Base-by-base conservation (phyloP, 1,284 basidiomycete species). In the Tetrapyrgos nigripes region DNA sequence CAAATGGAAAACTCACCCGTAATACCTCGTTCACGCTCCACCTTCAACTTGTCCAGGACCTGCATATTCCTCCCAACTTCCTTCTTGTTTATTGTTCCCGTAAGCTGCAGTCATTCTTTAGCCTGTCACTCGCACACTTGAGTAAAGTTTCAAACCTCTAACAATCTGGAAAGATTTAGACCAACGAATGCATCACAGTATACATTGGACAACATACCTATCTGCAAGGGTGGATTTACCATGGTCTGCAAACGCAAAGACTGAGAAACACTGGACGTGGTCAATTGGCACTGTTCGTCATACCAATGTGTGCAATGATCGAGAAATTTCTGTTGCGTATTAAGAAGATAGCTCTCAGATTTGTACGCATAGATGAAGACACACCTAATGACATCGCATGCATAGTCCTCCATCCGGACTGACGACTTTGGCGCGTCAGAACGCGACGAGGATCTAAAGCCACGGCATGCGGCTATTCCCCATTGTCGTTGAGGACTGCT, bases 41-140 rank as follows among this genome's bases (percentile, higher is more conserved):
- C 96, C 73, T 98, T 98, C 56, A 99, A 83, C 69, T 96, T 97
- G 74, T 97, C 95, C 40, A 97, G 74, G n/a, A 97, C 92, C 71
- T 97, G 95, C 63, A 92, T 87, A 66, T 94, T 95, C 62, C 81
- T 79, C 35, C 88, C 87, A 62, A 80, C 76, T 62, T 83, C 73
- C 63, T 85, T 84, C 66, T 82, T 85, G 62, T 85, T 79, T 35
- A 96, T 94, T 1, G 96, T 97, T 13, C 91, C 90, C 44, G 96
- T 98, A 70, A 96, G 81, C 89, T 97, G 50, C 58, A 64, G 53
- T 47, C 27, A 57, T 37, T 35, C 40, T 49, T 50, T 31, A 24
- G 43, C 57, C 47, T n/a, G 21, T 48, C 31, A 44, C 21, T 14
- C 8, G 33, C 19, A 52, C 5, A 23, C 27, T 19, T 33, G 3